Conservation (phyloP, 805 yeast genomes). For the Dipodascopsis uninucleata region DNA sequence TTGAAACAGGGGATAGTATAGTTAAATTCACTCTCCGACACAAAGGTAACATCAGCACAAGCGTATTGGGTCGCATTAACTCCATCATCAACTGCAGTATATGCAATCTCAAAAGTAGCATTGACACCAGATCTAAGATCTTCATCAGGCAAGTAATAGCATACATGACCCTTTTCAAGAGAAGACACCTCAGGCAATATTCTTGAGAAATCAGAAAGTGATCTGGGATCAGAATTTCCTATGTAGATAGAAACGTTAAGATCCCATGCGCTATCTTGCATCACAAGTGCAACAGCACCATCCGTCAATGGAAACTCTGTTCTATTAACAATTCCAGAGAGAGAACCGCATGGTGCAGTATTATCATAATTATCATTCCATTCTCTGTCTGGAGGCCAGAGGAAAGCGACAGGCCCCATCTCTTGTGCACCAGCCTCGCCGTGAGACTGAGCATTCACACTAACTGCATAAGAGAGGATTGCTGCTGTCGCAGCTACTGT, state of each 20-base stretch:
- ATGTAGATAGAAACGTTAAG: constrained; percentile 43
- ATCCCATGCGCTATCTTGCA: constrained; percentile 42
- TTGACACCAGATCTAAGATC: constrained; percentile 42
- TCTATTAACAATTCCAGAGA: constrained; percentile 40
- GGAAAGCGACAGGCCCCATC: constrained; percentile 43
- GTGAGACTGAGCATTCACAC: constrained; percentile 32
- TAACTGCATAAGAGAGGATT: no score
- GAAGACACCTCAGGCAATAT: constrained; percentile 23
- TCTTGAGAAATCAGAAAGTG: constrained; percentile 42
- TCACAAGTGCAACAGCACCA: constrained; percentile 47
- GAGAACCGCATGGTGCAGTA: constrained; percentile 47
- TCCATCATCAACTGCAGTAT: constrained; percentile 41
- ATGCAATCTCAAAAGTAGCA: constrained; percentile 47
- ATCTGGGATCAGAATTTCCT: constrained; percentile 39
- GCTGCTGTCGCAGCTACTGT: no score
- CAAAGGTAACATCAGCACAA: constrained; percentile 46
- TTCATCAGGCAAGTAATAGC: constrained; percentile 46
- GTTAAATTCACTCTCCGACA: constrained; percentile 24
- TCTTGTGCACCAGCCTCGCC: constrained; percentile 39
- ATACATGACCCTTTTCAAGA: constrained; percentile 45
- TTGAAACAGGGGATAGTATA: constrained; percentile 25
- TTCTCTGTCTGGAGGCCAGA: constrained; percentile 45
- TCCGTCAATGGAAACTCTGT: constrained; percentile 47
- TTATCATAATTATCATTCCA: constrained; percentile 47
- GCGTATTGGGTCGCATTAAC: constrained; percentile 45